Percentiles rank a stretch among this genome's conserved stretches.
Conservation (phyloP, 2,329 filamentous ascomycete species). For the Pseudogymnoascus destructans region DNA sequence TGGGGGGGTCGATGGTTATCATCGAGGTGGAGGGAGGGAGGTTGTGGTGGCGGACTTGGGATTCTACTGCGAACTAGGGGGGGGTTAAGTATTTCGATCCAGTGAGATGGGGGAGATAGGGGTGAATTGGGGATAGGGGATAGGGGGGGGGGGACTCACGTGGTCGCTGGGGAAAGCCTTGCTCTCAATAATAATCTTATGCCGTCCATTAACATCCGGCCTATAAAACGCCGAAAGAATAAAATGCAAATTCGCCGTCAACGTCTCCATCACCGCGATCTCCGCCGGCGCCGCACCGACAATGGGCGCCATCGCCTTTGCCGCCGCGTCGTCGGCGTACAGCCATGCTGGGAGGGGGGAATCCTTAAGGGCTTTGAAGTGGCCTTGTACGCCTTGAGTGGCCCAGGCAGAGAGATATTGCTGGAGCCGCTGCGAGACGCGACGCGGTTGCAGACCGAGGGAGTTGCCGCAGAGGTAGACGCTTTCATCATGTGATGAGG, state of each 20-base stretch:
- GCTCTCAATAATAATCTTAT: conserved; percentile 67
- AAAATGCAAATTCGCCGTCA: conserved; percentile 67
- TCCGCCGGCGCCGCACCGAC: conserved; percentile 57
- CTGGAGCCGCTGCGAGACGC: conserved; percentile 49
- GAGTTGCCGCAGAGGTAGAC: conserved; percentile 74
- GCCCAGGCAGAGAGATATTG: conserved; percentile 64
- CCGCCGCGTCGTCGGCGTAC: conserved; percentile 54
- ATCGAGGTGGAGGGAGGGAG: conserved; percentile 52
- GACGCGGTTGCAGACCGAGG: conserved; percentile 58
- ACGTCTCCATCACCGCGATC: conserved; percentile 66
- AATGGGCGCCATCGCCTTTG: conserved; percentile 53
- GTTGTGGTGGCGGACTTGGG: conserved; percentile 57
- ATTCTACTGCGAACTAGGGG: conserved; percentile 58
- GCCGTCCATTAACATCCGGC: conserved; percentile 42
- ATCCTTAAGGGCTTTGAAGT: conserved; percentile 53
- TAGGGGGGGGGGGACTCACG: conserved; percentile 35
- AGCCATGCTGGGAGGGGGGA: conserved; percentile 53
- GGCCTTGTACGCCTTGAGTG: conserved; percentile 62
- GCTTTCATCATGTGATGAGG: conserved; percentile 22
- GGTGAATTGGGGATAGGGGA: background rate
- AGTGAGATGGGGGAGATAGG: conserved; percentile 2
- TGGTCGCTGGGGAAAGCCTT: conserved; percentile 76
- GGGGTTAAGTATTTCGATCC: conserved; percentile 16
- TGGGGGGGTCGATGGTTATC: conserved; percentile 48
- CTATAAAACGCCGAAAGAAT: conserved; percentile 68